A percentile compares a stretch with the other conserved stretches of the same genome.
phyloP scores from a whole-genome alignment of 2,329 filamentous ascomycete genomes.

The Biscogniauxia mediterranea region DNA sequence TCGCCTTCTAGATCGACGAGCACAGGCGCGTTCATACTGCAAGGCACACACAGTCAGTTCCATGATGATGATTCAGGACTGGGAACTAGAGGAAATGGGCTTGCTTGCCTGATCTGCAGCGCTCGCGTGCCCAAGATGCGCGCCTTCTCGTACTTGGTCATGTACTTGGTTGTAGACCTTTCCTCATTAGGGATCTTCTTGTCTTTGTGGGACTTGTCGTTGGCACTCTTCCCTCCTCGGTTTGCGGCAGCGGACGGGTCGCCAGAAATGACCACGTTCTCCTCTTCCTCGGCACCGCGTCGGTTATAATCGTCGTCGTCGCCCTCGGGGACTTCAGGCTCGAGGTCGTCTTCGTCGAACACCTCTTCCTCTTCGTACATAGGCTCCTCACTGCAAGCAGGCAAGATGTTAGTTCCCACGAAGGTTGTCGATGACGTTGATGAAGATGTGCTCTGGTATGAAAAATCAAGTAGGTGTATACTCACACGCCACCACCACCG shows the following conservation, averaged over 20 bases:
- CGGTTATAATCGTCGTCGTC: constrained; percentile 50
- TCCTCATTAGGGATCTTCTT: constrained; percentile 91
- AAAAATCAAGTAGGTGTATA: not conserved
- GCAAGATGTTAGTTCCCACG: not conserved
- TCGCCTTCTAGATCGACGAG: constrained; percentile 96
- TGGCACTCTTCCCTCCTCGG: constrained; percentile 44
- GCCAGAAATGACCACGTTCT: constrained; percentile 59
- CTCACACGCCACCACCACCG: constrained; percentile 20
- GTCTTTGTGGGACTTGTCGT: constrained; percentile 60
- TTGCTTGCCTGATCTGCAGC: constrained; percentile 70
- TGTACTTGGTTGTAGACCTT: constrained; percentile 91
- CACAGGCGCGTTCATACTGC: constrained; percentile 90
- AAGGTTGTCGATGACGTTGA: too few relatives aligned
- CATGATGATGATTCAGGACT: not conserved
- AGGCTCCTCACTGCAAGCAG: constrained; percentile 58
- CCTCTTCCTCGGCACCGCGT: constrained; percentile 55
- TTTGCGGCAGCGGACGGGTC: constrained; percentile 61
- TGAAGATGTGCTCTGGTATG: constrained; percentile 5
- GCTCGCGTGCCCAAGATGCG: constrained; percentile 91
- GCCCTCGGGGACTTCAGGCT: constrained; percentile 52
- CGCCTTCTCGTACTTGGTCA: constrained; percentile 98
- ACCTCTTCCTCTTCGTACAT: constrained; percentile 68
- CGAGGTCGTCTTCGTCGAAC: constrained; percentile 57
- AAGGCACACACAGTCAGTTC: constrained; percentile 22
- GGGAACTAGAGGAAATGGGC: not conserved